These are phyloP conservation scores for Fraxinus latifolia DNA, from an alignment of 305 asterid species.

Conservation along the genomic window DNA sequence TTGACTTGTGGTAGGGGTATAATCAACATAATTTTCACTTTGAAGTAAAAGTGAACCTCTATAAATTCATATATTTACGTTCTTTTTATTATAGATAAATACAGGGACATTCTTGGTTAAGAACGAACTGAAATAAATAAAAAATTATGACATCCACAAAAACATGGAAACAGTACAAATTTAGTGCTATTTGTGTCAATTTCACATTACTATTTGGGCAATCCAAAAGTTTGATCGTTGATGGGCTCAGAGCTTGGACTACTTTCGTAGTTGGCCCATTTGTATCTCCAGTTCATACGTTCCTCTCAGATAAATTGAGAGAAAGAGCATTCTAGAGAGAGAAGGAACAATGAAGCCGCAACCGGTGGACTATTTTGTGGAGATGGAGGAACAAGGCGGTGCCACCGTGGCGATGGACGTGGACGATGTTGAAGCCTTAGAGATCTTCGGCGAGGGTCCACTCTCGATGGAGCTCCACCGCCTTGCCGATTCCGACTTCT, in stretches of 20 bases:
- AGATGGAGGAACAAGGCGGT: conserved; percentile 36
- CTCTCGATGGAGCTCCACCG: conserved; percentile 17
- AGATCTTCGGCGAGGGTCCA: conserved; percentile 39
- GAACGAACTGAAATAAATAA: too few relatives aligned
- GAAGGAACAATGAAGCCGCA: conserved; percentile 31
- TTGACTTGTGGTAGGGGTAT: too few relatives aligned
- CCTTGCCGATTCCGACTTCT: conserved; percentile 27
- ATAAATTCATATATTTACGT: too few relatives aligned
- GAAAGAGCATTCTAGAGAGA: neutral
- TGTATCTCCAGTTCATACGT: neutral
- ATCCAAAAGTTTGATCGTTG: neutral
- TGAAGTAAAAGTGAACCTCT: too few relatives aligned
- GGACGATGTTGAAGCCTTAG: conserved; percentile 42
- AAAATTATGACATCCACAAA: too few relatives aligned
- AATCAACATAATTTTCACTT: too few relatives aligned
- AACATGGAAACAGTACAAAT: too few relatives aligned
- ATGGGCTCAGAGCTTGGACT: neutral
- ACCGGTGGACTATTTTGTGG: conserved; percentile 33
- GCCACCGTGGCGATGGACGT: conserved; percentile 48
- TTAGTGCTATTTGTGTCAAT: neutral
- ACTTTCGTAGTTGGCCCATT: neutral
- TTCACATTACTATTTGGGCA: neutral
- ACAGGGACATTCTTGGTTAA: too few relatives aligned
- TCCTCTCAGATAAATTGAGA: neutral
- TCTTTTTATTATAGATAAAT: too few relatives aligned